Evolutionary conservation across 441 rosid genomes (phyloP).

Genomic region (Capsella rubella): DNA sequence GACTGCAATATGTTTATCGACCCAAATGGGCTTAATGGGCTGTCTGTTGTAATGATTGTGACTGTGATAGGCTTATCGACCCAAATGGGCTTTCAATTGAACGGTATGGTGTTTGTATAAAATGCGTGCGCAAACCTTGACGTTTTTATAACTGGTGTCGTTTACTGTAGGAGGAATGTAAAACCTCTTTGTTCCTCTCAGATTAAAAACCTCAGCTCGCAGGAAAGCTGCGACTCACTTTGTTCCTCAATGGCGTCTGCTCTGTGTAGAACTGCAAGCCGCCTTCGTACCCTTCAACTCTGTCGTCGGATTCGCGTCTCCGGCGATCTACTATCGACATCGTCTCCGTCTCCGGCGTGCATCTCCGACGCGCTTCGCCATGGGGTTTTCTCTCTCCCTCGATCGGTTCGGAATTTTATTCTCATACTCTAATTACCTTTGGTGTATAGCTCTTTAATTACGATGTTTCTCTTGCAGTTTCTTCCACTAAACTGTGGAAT

Average conservation of each 20-base stretch:
- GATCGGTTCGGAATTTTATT: conserved; percentile 48
- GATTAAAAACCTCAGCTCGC: conserved; percentile 13
- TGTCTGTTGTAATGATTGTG: too few species aligned
- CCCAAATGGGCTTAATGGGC: conserved; percentile 5
- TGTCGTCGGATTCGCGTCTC: conserved; percentile 36
- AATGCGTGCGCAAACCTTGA: neutral
- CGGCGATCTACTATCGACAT: conserved; percentile 27
- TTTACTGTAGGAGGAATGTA: neutral
- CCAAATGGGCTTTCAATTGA: conserved; percentile 1
- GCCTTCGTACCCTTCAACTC: conserved; percentile 45
- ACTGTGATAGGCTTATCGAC: neutral
- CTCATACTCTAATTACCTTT: neutral
- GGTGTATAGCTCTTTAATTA: neutral
- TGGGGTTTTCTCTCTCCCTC: conserved; percentile 44
- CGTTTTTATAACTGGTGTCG: neutral
- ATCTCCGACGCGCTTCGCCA: conserved; percentile 31
- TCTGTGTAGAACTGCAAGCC: conserved; percentile 53
- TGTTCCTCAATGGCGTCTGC: conserved; percentile 62
- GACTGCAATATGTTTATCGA: too few species aligned
- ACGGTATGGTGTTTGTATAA: conserved; percentile 14
- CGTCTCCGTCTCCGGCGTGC: conserved; percentile 38
- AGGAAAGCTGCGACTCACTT: too few species aligned
- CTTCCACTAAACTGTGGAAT: conserved; percentile 45
- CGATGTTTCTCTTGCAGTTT: conserved; percentile 39
- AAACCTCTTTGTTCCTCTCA: conserved; percentile 4